phyloP scores from a whole-genome alignment of 768 basidiomycete genomes.

The Xerocomellus intermedius region DNA sequence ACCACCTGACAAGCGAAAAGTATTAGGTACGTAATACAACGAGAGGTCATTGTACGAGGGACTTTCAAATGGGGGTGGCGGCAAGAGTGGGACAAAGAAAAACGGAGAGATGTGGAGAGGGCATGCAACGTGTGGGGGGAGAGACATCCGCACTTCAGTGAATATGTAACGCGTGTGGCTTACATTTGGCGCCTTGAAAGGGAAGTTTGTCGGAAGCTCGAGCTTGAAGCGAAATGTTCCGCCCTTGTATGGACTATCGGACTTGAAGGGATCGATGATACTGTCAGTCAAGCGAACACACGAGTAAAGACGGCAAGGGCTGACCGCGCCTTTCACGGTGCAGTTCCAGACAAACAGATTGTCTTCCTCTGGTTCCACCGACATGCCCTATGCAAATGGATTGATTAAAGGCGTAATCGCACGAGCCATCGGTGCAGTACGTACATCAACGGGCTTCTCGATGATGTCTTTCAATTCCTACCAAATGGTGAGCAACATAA shows the following conservation, averaged over 20 bases:
- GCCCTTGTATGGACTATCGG: slow-evolving; percentile 78
- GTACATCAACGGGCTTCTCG: slow-evolving; percentile 63
- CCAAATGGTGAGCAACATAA: slow-evolving; percentile 9
- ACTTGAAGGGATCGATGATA: slow-evolving; percentile 36
- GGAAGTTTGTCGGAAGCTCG: slow-evolving; percentile 74
- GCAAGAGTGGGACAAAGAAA: not conserved
- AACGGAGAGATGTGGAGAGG: not conserved
- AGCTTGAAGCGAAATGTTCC: slow-evolving; percentile 78
- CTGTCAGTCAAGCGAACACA: slow-evolving; percentile 1
- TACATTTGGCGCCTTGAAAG: slow-evolving; percentile 85
- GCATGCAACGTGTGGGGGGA: slow-evolving; percentile 23
- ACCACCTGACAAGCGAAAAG: slow-evolving; percentile 52
- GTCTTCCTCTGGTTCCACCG: slow-evolving; percentile 62
- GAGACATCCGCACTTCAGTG: not conserved
- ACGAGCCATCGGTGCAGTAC: slow-evolving; percentile 18
- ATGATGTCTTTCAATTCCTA: slow-evolving; percentile 69
- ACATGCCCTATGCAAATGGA: slow-evolving; percentile 49
- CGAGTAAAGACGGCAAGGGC: slow-evolving; percentile 24
- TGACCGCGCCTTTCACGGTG: slow-evolving; percentile 68
- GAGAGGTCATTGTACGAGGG: not conserved
- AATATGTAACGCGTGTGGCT: slow-evolving; percentile 17
- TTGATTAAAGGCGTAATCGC: slow-evolving; percentile 10
- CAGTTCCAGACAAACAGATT: slow-evolving; percentile 81
- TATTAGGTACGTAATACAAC: slow-evolving; percentile 20
- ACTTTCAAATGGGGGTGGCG: not conserved